Evolutionary conservation across 2,329 filamentous ascomycete genomes (phyloP).

Genomic region (Tolypocladium sp.): DNA sequence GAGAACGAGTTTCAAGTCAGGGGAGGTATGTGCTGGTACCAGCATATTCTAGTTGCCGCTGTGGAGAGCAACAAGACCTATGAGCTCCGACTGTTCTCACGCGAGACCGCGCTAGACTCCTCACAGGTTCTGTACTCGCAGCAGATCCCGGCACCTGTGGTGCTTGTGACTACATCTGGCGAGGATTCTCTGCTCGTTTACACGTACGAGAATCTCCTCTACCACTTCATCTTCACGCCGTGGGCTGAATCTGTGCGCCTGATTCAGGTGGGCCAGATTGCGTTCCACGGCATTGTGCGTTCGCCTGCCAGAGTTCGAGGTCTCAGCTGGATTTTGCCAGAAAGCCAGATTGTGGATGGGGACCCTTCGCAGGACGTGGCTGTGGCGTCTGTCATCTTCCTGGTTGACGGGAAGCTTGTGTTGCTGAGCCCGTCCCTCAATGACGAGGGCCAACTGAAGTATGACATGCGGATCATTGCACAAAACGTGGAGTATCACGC

Average conservation of each 20-base stretch:
- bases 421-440: constrained; percentile 80
- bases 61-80: constrained; percentile 79
- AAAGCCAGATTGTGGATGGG: constrained; percentile 78
- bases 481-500: constrained; percentile 95
- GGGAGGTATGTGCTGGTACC: constrained; percentile 98
- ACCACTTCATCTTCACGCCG: constrained; percentile 84
- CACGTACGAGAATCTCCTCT: constrained; percentile 90
- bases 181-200: constrained; percentile 94
- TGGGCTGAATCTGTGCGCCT: constrained; percentile 62
- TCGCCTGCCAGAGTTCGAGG: constrained; percentile 87
- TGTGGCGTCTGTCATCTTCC: constrained; percentile 83
- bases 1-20: constrained; percentile 89
- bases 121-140: constrained; percentile 68
- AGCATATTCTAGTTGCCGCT: constrained; percentile 86
- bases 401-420: constrained; percentile 96
- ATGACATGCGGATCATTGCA: constrained; percentile 94
- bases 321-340: constrained; percentile 91
- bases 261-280: constrained; percentile 94
- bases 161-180: constrained; percentile 79
- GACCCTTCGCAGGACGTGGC: constrained; percentile 94
- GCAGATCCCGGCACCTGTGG: constrained; percentile 73
- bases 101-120: constrained; percentile 70
- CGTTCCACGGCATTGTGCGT: constrained; percentile 90
- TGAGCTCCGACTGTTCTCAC: constrained; percentile 85
- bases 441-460: constrained; percentile 78